These are phyloP conservation scores for Suillus luteus DNA, from an alignment of 768 basidiomycete species.

Conservation along the genomic window DNA sequence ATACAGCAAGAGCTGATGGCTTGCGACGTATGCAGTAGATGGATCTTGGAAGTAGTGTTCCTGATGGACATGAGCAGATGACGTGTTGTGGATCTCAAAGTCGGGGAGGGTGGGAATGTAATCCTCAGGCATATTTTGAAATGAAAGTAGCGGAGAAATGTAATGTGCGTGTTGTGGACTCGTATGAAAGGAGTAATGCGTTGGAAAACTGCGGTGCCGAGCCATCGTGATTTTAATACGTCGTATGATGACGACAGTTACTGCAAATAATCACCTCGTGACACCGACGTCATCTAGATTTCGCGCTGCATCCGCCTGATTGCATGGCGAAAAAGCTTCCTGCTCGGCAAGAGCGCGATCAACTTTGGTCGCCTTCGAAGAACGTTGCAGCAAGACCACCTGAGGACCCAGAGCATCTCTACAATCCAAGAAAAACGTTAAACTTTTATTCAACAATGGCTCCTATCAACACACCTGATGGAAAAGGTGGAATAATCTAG, in stretches of 20 bases:
- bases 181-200: background rate
- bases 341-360: background rate
- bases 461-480: constrained; percentile 2
- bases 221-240: constrained; percentile 2
- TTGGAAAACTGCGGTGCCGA: background rate
- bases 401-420: constrained; percentile 3
- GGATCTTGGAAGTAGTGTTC: background rate
- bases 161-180: background rate
- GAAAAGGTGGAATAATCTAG: constrained; percentile 7
- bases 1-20: background rate
- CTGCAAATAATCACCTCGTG: constrained; percentile 1
- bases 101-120: background rate
- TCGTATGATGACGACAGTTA: background rate
- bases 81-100: background rate
- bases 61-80: background rate
- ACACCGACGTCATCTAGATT: background rate
- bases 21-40: background rate
- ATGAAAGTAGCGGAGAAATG: constrained; percentile 4
- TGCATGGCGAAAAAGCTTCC: background rate
- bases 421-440: background rate
- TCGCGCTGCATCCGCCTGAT: background rate
- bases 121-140: background rate
- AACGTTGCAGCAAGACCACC: background rate
- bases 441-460: background rate
- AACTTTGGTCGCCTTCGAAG: background rate